These are phyloP conservation scores for Raffaelea albimanens DNA, from an alignment of 2,329 filamentous ascomycete species.

Conservation along the genomic window DNA sequence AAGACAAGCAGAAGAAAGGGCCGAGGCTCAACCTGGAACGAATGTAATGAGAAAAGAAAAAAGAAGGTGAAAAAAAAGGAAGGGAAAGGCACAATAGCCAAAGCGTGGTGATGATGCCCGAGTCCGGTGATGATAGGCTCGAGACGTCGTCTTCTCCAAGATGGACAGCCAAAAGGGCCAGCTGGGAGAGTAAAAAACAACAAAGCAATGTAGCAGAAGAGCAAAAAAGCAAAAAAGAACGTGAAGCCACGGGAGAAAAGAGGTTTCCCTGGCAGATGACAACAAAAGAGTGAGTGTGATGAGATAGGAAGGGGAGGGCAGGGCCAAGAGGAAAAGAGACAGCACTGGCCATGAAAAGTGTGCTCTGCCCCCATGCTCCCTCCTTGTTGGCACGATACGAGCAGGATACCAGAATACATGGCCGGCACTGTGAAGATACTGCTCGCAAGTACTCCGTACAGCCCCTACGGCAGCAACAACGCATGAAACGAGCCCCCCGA, in stretches of 20 bases:
- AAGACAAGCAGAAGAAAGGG: conserved; percentile 3
- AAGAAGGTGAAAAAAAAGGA: not conserved
- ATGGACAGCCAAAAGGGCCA: too few species aligned
- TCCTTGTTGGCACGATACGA: too few species aligned
- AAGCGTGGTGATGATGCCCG: not conserved
- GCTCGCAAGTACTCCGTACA: not conserved
- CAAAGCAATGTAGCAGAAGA: conserved; percentile 7
- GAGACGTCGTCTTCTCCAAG: too few species aligned
- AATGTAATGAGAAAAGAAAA: conserved; percentile 6
- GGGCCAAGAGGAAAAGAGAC: not conserved
- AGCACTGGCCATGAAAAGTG: not conserved
- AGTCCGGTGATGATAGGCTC: too few species aligned
- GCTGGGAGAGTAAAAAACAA: conserved; percentile 8
- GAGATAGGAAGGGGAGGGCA: conserved; percentile 1
- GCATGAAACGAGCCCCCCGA: too few species aligned
- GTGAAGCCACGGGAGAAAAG: not conserved
- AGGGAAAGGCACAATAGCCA: too few species aligned
- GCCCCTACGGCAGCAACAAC: not conserved
- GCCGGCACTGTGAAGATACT: not conserved
- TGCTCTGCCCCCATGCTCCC: not conserved
- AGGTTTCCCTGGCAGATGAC: not conserved
- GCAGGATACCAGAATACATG: not conserved
- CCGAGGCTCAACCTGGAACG: conserved; percentile 12
- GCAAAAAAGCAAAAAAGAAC: conserved; percentile 3
- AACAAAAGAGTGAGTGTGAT: conserved; percentile 7